Conservation (phyloP, 768 basidiomycete genomes). For the Lactarius tabidus region DNA sequence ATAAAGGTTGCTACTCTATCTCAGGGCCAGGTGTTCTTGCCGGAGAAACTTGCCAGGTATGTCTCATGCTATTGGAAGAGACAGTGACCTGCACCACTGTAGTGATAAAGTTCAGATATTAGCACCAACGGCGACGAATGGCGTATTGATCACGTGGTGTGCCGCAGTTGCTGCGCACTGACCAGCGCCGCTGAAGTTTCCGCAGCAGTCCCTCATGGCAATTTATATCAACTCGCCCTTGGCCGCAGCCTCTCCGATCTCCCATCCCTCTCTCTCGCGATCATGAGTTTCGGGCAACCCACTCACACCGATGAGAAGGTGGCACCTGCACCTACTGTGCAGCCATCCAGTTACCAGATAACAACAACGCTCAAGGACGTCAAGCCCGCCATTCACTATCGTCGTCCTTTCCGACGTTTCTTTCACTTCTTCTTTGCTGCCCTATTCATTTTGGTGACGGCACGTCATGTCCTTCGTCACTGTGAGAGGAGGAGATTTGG, state of each 20-base stretch:
- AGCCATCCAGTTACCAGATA: slow-evolving; percentile 7
- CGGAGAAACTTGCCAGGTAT: no score
- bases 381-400: background rate
- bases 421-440: background rate
- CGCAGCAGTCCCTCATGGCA: slow-evolving; percentile 9
- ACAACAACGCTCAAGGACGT: background rate
- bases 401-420: slow-evolving; percentile 8
- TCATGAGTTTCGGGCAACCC: background rate
- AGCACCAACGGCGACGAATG: no score
- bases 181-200: background rate
- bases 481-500: background rate
- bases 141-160: background rate
- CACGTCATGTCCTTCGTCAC: slow-evolving; percentile 2
- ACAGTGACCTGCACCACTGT: no score
- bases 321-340: background rate
- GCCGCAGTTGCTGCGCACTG: background rate
- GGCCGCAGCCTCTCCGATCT: background rate
- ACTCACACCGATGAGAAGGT: slow-evolving; percentile 10
- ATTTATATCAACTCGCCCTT: slow-evolving; percentile 5
- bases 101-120: no score
- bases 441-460: background rate
- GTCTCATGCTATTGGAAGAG: no score
- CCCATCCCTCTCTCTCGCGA: background rate
- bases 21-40: no score
- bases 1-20: no score